Conservation (phyloP, 1,139 yeast genomes). For the Candida tunisiensis region DNA sequence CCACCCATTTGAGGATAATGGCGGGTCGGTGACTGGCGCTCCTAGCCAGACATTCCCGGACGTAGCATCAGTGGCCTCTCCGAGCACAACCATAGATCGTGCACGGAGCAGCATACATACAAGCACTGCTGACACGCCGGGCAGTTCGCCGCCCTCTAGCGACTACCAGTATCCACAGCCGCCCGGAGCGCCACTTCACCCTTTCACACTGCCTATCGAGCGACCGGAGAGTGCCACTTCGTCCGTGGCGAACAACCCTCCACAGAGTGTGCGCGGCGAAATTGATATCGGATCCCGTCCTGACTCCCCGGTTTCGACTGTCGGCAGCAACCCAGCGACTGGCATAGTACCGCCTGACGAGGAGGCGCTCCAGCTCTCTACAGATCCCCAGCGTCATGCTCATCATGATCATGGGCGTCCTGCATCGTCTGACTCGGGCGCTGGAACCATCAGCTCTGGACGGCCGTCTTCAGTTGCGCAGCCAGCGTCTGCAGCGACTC, state of each 20-base stretch:
- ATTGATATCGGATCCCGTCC: slow-evolving; percentile 41
- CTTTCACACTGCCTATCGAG: slow-evolving; percentile 30
- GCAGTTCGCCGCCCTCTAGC: slow-evolving; percentile 38
- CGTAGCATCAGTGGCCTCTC: slow-evolving; percentile 1
- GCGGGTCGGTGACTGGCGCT: background rate
- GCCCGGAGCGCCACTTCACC: slow-evolving; percentile 5
- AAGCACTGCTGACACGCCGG: slow-evolving; percentile 30
- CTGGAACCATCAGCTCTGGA: too few species aligned
- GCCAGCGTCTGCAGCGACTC: too few species aligned
- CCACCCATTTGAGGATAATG: background rate
- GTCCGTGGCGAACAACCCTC: slow-evolving; percentile 83
- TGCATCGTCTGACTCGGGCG: background rate
- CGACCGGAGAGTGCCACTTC: slow-evolving; percentile 76
- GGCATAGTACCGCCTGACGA: slow-evolving; percentile 1
- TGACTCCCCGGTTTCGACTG: slow-evolving; percentile 28
- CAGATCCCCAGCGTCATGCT: background rate
- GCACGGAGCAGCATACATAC: too few species aligned
- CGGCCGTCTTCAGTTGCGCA: too few species aligned
- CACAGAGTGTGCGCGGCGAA: slow-evolving; percentile 75
- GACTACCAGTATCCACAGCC: slow-evolving; percentile 12
- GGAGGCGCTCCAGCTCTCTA: background rate
- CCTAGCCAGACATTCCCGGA: background rate
- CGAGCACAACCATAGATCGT: slow-evolving; percentile 20
- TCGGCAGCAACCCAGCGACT: slow-evolving; percentile 1
- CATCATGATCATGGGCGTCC: slow-evolving; percentile 1